Base-by-base conservation (phyloP, 257 asterid species). In the Echites panduratus region DNA sequence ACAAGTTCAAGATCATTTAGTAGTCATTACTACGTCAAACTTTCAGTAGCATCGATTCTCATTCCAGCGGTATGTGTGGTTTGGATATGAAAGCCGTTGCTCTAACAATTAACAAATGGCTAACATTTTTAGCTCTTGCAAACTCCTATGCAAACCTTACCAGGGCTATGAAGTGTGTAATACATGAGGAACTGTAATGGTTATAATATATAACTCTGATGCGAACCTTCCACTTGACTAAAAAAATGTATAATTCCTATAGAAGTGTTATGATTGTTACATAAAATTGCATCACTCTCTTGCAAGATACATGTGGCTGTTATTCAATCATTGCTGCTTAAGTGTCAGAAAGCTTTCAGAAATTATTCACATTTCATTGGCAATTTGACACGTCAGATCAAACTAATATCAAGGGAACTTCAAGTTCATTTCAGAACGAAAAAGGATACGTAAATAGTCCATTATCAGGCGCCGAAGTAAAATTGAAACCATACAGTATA, bases 331-430 rank as follows among this genome's bases (percentile, higher is more conserved):
- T 38, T 40, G 6, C 54, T 11, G 14, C 70, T 10, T n/a, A 41
- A 19, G 32, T 40, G 32, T 65, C 50, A 56, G 29, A 65, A 40
- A 11, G n/a, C 73, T 29, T 68, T 49, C 73, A 68, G 17, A 49
- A 69, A 69, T 7, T 41, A 29, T 49, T 47, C 13, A 11, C 62
- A 38, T 66, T 66, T 26, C 24, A 29, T 69, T 27, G 29, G 47
- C 59, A 49, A 62, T 69, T 69, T 49, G 48, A 45, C 53, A 66
- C 19, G 22, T 22, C 62, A 29, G 41, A 68, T 24, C 72, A 26
- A 69, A 49, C 44, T 12, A 69, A 16, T 1, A 24, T 9, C 22
- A 29, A 48, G 45, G 27, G 5, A 7, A 1, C 24, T 24, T 9
- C 47, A 27, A 2, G 35, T 48, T n/a, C 44, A 14, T 48, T 1